Conservation (phyloP, 257 asterid species). For the Euphrasia confusa region DNA sequence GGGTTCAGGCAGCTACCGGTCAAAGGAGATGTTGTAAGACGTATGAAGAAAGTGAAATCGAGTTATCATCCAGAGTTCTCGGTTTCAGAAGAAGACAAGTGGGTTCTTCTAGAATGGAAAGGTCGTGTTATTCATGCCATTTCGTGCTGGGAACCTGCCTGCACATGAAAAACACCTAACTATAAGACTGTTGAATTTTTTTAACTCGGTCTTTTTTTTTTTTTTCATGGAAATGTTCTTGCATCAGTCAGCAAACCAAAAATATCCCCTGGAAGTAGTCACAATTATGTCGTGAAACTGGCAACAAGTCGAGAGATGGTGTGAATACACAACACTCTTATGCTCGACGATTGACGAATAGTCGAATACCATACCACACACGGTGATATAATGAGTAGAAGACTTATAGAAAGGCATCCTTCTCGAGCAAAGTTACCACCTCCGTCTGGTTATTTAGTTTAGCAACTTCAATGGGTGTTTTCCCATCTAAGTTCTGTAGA, state of each 20-base stretch:
- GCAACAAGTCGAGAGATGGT: neutral
- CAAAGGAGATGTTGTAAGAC: conserved; percentile 30
- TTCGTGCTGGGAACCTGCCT: conserved; percentile 40
- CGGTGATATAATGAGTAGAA: neutral
- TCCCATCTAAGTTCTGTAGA: conserved; percentile 92
- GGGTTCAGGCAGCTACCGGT: conserved; percentile 39
- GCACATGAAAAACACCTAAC: neutral
- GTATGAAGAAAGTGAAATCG: conserved; percentile 31
- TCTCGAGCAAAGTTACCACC: conserved; percentile 82
- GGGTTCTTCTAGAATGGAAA: conserved; percentile 59
- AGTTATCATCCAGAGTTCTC: conserved; percentile 44
- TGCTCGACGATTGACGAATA: neutral
- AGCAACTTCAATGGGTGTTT: conserved; percentile 95
- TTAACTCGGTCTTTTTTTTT: too few species aligned
- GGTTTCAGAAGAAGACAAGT: conserved; percentile 45
- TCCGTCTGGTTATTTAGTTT: conserved; percentile 83
- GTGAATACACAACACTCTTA: conserved; percentile 1
- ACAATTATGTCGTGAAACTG: too few species aligned
- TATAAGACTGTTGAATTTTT: too few species aligned
- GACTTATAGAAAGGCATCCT: conserved; percentile 21
- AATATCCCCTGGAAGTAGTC: too few species aligned
- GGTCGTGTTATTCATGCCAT: conserved; percentile 43
- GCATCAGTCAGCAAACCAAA: too few species aligned
- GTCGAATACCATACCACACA: neutral
- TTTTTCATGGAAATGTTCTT: too few species aligned